phyloP scores from a whole-genome alignment of 306 rosid genomes.

The Acacia crassicarpa region DNA sequence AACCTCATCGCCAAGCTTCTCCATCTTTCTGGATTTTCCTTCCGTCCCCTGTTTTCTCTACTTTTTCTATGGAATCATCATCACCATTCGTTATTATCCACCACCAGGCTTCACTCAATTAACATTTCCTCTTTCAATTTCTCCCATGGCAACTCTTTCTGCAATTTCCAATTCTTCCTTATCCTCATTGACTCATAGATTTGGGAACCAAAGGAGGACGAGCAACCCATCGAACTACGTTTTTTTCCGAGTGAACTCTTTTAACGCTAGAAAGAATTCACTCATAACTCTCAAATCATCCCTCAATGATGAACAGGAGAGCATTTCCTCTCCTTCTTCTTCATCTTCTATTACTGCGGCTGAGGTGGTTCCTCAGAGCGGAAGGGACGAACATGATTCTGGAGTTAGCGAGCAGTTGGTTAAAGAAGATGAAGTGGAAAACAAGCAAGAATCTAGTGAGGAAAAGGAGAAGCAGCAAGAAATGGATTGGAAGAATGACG shows the following conservation, averaged over 20 bases:
- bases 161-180: slow-evolving; percentile 31
- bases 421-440: slow-evolving; percentile 20
- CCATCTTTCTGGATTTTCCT: slow-evolving; percentile 39
- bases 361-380: slow-evolving; percentile 43
- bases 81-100: neutral
- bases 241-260: slow-evolving; percentile 17
- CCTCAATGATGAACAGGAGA: slow-evolving; percentile 44
- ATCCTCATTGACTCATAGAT: slow-evolving; percentile 25
- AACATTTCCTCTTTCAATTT: neutral
- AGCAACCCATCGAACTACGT: neutral
- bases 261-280: slow-evolving; percentile 25
- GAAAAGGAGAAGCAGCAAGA: slow-evolving; percentile 62
- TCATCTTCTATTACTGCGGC: slow-evolving; percentile 17
- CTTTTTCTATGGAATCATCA: slow-evolving; percentile 1
- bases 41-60: neutral
- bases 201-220: neutral
- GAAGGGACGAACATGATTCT: slow-evolving; percentile 4
- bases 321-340: slow-evolving; percentile 28
- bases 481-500: slow-evolving; percentile 77
- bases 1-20: slow-evolving; percentile 15
- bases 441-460: slow-evolving; percentile 15
- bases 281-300: slow-evolving; percentile 36
- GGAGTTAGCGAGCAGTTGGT: slow-evolving; percentile 19
- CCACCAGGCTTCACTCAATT: slow-evolving; percentile 2
- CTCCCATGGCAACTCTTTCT: slow-evolving; percentile 59